These are phyloP conservation scores for Candida sakaeoensis DNA, from an alignment of 805 yeast species.

Conservation along the genomic window DNA sequence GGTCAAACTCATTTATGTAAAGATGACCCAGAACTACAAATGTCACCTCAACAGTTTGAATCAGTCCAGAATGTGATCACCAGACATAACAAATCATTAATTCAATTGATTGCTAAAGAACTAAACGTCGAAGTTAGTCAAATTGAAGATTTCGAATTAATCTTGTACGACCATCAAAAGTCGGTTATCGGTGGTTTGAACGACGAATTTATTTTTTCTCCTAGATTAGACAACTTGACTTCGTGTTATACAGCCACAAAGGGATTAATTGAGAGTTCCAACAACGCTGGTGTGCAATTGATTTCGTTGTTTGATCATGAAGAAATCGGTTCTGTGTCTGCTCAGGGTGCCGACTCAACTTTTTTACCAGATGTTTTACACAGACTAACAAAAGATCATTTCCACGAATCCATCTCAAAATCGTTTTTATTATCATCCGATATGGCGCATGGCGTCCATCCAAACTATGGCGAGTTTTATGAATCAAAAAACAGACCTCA, in stretches of 20 bases:
- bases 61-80: constrained; percentile 61
- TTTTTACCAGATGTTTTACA: constrained; percentile 76
- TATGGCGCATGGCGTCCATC: constrained; percentile 97
- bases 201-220: constrained; percentile 87
- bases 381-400: constrained; percentile 50
- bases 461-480: constrained; percentile 76
- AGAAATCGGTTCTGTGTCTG: constrained; percentile 89
- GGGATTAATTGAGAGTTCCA: constrained; percentile 53
- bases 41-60: constrained; percentile 53
- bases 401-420: constrained; percentile 59
- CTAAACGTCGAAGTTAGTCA: constrained; percentile 47
- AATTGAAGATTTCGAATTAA: constrained; percentile 87
- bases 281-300: constrained; percentile 61
- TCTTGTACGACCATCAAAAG: constrained; percentile 80
- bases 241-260: constrained; percentile 78
- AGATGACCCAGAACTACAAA: constrained; percentile 45
- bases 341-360: constrained; percentile 95
- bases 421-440: constrained; percentile 90
- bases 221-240: constrained; percentile 86
- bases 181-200: constrained; percentile 84
- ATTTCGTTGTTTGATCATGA: constrained; percentile 92
- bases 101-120: constrained; percentile 67
- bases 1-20: constrained; percentile 53
- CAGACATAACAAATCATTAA: constrained; percentile 74
- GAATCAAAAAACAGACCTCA: constrained; percentile 78